phyloP scores from a whole-genome alignment of 208 protist genomes.

The Acanthamoeba polyphaga region DNA sequence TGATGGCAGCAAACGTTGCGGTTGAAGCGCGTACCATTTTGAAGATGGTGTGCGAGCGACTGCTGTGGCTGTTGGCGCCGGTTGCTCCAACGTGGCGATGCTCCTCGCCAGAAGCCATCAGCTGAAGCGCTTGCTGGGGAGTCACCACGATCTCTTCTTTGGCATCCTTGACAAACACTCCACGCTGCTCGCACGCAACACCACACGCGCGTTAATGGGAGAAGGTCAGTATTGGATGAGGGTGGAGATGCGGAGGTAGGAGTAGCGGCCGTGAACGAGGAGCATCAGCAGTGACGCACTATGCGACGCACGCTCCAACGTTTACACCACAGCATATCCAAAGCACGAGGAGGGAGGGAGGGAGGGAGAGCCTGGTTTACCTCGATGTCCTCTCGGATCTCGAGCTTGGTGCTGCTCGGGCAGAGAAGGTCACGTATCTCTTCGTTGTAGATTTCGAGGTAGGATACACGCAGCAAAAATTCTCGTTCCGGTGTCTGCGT shows the following conservation, averaged over 20 bases:
- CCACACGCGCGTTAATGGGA: not conserved
- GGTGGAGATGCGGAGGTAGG: slow-evolving; percentile 93
- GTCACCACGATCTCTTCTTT: slow-evolving; percentile 80
- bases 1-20: not conserved
- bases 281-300: not conserved
- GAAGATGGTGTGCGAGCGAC: slow-evolving; percentile 98
- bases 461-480: slow-evolving; percentile 90
- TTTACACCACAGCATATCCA: too few species aligned
- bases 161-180: slow-evolving; percentile 81
- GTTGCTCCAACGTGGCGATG: slow-evolving; percentile 91
- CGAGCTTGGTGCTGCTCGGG: slow-evolving; percentile 81
- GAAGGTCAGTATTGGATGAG: slow-evolving; percentile 92
- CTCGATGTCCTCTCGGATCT: slow-evolving; percentile 83
- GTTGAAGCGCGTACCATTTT: slow-evolving; percentile 88
- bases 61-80: slow-evolving; percentile 96
- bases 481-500: slow-evolving; percentile 83
- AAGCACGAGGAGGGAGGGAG: not conserved
- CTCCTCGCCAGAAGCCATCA: slow-evolving; percentile 75
- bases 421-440: slow-evolving; percentile 89
- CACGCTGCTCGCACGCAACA: slow-evolving; percentile 1
- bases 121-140: slow-evolving; percentile 75
- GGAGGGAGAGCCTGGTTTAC: slow-evolving; percentile 3
- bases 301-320: not conserved
- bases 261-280: slow-evolving; percentile 21
- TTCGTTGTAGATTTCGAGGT: slow-evolving; percentile 93